Evolutionary conservation across 352 stramenopile species (phyloP), one percentile per base, ranked within the genome.

Genomic region (Paralagenidium karlingii): DNA sequence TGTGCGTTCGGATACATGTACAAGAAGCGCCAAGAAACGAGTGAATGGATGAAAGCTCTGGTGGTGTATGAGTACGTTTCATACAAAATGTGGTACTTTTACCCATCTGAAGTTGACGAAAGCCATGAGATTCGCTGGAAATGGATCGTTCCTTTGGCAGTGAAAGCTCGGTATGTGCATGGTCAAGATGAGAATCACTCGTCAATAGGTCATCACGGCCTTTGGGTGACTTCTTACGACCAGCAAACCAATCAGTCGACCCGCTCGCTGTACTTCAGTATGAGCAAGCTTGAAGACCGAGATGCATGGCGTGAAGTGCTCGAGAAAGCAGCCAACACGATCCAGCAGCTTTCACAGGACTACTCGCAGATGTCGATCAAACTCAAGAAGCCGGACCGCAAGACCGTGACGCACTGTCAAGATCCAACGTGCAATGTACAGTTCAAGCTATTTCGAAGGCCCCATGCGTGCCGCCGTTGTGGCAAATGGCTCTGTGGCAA

Each of bases 61-160:
- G 63, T 92, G 37, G 78, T 92, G 40, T 92, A 87, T 45, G 78
- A 92, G 43, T 85, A 84, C 37, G 71, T 68, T 31, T 85, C 73
- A 28, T 77, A 89, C 58, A 92, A 92, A 51, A 43, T 92, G 15
- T 92, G 78, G 78, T 92, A 87, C 53, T 92, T 92, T 47, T 87
- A 89, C 31, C 78, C 78, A 29, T 86, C 68, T 36, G 75, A 88
- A 47, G 68, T 88, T 21, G 76, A 92, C 44, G 68, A 82, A 46
- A 68, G 63, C 4, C 66, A 89, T 24, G 53, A 63, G 19, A 92
- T 92, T 52, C 62, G 79, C 49, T 92, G 78, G 78, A 85, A 88
- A 45, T 92, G 78, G 78, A 85, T 92, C 34, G 59, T 92, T 0
- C 78, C 78, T 15, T 52, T 88, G 21, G 66, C 64, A 5, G 75